A percentile compares a stretch with the other conserved stretches of the same genome.
Conservation (phyloP, 2,329 filamentous ascomycete species). For the Trichoderma sp. region DNA sequence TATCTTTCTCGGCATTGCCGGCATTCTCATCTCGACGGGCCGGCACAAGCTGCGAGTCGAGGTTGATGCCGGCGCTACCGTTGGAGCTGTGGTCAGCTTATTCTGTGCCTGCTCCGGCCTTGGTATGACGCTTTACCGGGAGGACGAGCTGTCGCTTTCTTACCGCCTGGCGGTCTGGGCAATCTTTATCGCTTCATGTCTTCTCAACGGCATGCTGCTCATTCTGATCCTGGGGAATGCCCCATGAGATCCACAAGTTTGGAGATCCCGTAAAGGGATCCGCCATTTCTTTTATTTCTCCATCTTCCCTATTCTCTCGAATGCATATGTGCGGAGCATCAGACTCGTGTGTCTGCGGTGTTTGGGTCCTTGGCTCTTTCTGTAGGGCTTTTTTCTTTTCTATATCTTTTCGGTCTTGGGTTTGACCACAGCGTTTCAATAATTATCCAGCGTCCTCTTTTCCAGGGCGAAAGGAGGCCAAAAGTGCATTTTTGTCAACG, state of each 20-base stretch:
- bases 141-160: conserved; percentile 48
- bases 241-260: conserved; percentile 35
- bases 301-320: neutral
- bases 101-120: conserved; percentile 66
- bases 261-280: neutral
- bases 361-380: neutral
- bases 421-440: neutral
- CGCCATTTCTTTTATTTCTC: neutral
- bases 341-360: conserved; percentile 17
- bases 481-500: neutral
- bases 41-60: conserved; percentile 68
- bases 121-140: conserved; percentile 59
- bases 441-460: neutral
- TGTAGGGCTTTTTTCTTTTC: neutral
- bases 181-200: conserved; percentile 44
- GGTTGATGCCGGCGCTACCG: conserved; percentile 72
- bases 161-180: conserved; percentile 49
- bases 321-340: conserved; percentile 19
- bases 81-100: conserved; percentile 70
- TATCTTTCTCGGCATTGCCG: conserved; percentile 66
- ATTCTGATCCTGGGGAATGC: conserved; percentile 48
- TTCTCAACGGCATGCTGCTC: conserved; percentile 51
- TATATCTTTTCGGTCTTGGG: neutral
- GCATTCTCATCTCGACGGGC: conserved; percentile 69
- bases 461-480: neutral